Percentiles rank a stretch among this genome's conserved stretches.
Evolutionary conservation across 2,329 filamentous ascomycete genomes (phyloP).

Genomic region (Xylaria sp.): DNA sequence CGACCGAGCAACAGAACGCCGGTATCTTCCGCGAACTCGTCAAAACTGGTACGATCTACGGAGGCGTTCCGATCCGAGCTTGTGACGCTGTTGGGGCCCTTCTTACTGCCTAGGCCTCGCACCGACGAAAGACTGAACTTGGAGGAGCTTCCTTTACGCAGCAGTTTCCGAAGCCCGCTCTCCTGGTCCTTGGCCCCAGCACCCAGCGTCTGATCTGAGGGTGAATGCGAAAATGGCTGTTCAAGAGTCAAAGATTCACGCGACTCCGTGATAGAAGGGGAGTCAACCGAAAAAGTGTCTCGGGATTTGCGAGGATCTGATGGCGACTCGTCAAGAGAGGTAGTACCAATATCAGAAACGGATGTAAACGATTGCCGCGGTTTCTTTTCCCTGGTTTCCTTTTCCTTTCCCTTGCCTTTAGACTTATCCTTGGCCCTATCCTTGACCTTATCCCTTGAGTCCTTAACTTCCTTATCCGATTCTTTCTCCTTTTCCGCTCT

Average conservation of each 20-base stretch:
- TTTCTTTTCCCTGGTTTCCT: constrained; percentile 55
- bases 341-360: constrained; percentile 51
- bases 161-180: constrained; percentile 68
- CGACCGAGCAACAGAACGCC: constrained; percentile 52
- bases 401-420: constrained; percentile 52
- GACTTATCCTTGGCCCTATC: constrained; percentile 48
- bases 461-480: constrained; percentile 51
- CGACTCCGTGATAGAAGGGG: constrained; percentile 69
- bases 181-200: constrained; percentile 61
- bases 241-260: constrained; percentile 68
- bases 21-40: constrained; percentile 61
- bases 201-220: constrained; percentile 61
- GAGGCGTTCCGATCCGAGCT: constrained; percentile 67
- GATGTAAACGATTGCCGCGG: constrained; percentile 52
- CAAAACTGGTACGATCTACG: constrained; percentile 67
- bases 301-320: constrained; percentile 64
- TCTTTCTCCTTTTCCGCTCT: constrained; percentile 49
- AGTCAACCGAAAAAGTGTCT: constrained; percentile 66
- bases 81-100: constrained; percentile 65
- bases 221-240: constrained; percentile 64
- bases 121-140: constrained; percentile 71
- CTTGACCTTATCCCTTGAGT: constrained; percentile 51
- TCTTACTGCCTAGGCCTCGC: constrained; percentile 63
- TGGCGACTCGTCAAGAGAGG: constrained; percentile 60
- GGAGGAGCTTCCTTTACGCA: constrained; percentile 72